A percentile compares a stretch with the other conserved stretches of the same genome.
Conservation (phyloP, 2,329 filamentous ascomycete species). For the Ilyonectria destructans region DNA sequence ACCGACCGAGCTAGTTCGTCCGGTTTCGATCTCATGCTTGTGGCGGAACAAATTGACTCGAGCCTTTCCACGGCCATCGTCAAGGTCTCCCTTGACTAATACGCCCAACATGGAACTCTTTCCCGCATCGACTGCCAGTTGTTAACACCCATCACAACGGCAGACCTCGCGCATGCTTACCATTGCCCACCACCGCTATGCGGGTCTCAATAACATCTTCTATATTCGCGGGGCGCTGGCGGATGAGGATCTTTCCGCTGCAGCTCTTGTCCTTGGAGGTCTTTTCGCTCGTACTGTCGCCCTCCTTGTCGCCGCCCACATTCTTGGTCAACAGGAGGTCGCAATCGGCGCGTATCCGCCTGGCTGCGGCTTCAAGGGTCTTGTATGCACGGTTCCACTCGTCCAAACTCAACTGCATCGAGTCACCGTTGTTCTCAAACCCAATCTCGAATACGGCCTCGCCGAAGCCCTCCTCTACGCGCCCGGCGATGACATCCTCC, state of each 20-base stretch:
- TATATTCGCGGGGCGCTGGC: conserved; percentile 79
- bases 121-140: conserved; percentile 86
- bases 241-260: conserved; percentile 89
- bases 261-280: conserved; percentile 80
- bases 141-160: conserved; percentile 32
- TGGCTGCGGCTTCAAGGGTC: conserved; percentile 77
- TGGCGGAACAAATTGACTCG: conserved; percentile 97
- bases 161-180: conserved; percentile 57
- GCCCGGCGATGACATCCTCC: conserved; percentile 74
- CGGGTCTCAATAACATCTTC: conserved; percentile 96
- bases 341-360: conserved; percentile 79
- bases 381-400: conserved; percentile 84
- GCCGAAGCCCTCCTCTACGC: conserved; percentile 87
- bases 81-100: conserved; percentile 93
- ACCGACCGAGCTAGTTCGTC: conserved; percentile 94
- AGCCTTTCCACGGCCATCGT: conserved; percentile 94
- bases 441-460: conserved; percentile 95
- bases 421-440: conserved; percentile 89
- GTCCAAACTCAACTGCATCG: conserved; percentile 81
- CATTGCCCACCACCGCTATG: conserved; percentile 97
- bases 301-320: conserved; percentile 84
- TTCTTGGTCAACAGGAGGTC: conserved; percentile 92
- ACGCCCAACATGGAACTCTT: conserved; percentile 98
- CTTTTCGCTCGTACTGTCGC: conserved; percentile 67
- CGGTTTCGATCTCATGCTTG: conserved; percentile 97